phyloP scores from a whole-genome alignment of 2,329 filamentous ascomycete species.

The Fusarium guadeloupense region DNA sequence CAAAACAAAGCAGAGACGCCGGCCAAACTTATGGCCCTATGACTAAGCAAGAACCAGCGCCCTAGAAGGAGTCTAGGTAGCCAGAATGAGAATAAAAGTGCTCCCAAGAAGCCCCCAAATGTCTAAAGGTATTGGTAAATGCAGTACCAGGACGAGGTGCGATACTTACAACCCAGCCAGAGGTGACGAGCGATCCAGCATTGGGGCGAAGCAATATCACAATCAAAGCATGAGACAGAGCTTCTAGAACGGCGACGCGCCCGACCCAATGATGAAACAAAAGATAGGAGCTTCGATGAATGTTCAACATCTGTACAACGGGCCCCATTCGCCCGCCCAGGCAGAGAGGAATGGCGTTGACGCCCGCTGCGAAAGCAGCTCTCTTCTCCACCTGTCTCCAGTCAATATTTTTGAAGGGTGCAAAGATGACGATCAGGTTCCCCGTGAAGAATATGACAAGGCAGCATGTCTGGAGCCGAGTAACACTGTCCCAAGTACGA shows the following conservation, averaged over 20 bases:
- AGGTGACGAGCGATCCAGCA: background rate
- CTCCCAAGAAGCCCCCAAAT: background rate
- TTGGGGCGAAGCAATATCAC: background rate
- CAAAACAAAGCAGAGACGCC: background rate
- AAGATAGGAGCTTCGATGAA: slow-evolving; percentile 12
- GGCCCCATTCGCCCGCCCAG: slow-evolving; percentile 4
- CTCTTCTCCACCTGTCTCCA: slow-evolving; percentile 2
- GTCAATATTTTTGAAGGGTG: background rate
- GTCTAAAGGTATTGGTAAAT: background rate
- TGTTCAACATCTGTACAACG: slow-evolving; percentile 5
- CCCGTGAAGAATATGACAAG: background rate
- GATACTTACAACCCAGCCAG: slow-evolving; percentile 1
- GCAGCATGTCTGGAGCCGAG: background rate
- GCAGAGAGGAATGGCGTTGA: slow-evolving; percentile 4
- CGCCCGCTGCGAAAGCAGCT: background rate
- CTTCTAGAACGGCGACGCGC: slow-evolving; percentile 5
- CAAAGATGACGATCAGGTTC: slow-evolving; percentile 3
- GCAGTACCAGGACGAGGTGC: background rate
- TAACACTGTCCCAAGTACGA: slow-evolving; percentile 10
- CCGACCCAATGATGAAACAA: slow-evolving; percentile 14
- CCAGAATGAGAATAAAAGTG: background rate
- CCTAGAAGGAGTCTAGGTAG: background rate
- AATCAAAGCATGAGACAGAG: background rate
- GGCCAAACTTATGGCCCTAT: background rate
- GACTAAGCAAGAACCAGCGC: background rate